These are phyloP conservation scores for Artemisia annua DNA, from an alignment of 129 eudicot species.

Conservation along the genomic window DNA sequence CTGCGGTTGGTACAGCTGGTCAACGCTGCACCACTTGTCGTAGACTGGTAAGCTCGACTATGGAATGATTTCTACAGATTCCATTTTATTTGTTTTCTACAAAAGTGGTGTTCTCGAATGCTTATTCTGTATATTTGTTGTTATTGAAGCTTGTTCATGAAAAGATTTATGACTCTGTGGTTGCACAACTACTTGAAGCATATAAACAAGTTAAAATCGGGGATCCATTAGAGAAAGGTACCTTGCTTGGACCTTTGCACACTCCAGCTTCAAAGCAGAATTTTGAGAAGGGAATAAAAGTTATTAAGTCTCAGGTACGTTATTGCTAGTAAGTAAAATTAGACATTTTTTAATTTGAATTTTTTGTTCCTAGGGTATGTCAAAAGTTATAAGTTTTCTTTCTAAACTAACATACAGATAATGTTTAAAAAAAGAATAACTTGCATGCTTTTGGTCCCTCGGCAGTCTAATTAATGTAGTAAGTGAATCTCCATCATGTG, in stretches of 20 bases:
- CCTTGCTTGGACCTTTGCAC: constrained; percentile 93
- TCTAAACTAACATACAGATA: no score
- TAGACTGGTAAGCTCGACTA: constrained; percentile 60
- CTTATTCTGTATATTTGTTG: neutral
- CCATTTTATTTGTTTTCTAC: neutral
- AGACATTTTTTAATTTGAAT: neutral
- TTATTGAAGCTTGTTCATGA: constrained; percentile 84
- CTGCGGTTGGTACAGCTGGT: constrained; percentile 99
- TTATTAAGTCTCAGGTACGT: constrained; percentile 74
- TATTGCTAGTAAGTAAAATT: constrained; percentile 4
- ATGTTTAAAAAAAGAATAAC: no score
- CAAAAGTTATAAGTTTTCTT: no score
- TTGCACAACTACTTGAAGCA: constrained; percentile 66
- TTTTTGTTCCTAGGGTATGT: no score
- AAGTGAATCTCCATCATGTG: no score
- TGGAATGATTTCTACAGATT: neutral
- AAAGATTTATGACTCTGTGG: constrained; percentile 64
- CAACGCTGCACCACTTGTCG: constrained; percentile 99
- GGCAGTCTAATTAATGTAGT: no score
- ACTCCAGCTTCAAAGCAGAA: constrained; percentile 68
- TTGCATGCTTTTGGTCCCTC: no score
- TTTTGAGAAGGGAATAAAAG: constrained; percentile 79
- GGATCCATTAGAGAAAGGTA: constrained; percentile 86
- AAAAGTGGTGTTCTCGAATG: constrained; percentile 9
- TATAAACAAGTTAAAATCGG: constrained; percentile 93